phyloP scores from a whole-genome alignment of 2,329 filamentous ascomycete species.

The Pseudogymnoascus sp. region DNA sequence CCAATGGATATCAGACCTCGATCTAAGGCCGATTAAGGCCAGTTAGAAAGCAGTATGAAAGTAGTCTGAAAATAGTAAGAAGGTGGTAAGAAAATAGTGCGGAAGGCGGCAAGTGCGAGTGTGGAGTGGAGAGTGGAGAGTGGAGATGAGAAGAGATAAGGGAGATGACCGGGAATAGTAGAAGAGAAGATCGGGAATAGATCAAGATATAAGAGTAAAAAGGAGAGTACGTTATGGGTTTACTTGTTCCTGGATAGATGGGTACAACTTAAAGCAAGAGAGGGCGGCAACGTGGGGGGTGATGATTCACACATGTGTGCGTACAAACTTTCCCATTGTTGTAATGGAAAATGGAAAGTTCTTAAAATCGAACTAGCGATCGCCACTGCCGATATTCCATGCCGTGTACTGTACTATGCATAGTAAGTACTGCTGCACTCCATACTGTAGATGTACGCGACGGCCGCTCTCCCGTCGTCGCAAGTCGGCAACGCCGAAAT shows the following conservation, averaged over 20 bases:
- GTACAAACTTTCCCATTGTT: background rate
- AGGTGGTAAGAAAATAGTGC: background rate
- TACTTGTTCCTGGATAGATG: background rate
- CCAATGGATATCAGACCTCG: background rate
- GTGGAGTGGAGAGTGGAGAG: background rate
- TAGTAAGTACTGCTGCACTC: background rate
- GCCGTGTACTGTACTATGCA: background rate
- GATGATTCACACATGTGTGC: background rate
- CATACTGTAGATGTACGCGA: background rate
- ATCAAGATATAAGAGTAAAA: background rate
- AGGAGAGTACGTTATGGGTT: background rate
- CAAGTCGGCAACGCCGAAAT: background rate
- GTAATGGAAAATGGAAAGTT: background rate
- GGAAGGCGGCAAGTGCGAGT: background rate
- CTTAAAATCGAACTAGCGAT: background rate
- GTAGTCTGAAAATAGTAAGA: background rate
- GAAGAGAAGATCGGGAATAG: background rate
- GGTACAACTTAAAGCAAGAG: background rate
- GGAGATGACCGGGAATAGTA: background rate
- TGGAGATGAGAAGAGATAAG: conserved; percentile 4
- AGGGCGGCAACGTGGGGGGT: background rate
- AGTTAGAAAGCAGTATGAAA: background rate
- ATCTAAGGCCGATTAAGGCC: background rate
- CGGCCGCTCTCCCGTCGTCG: background rate
- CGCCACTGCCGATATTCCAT: background rate